Conservation (phyloP, 257 asterid species). For the Solanum clarkiae region DNA sequence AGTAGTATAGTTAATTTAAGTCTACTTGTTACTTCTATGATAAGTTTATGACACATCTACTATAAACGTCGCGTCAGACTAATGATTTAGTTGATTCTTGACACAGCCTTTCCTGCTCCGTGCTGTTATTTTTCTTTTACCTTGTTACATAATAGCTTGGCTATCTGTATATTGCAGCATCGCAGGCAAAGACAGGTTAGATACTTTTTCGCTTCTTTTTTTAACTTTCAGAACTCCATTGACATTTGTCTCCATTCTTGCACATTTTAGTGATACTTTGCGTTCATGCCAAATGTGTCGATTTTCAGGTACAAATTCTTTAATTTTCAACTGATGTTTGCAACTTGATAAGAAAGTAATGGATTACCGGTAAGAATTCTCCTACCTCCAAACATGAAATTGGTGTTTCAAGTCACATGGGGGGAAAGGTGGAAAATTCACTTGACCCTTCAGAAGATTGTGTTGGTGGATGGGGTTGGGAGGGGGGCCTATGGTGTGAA, state of each 20-base stretch:
- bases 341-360: not conserved
- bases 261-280: not conserved
- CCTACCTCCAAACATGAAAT: not conserved
- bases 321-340: not conserved
- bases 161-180: constrained; percentile 30
- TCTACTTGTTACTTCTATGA: not conserved
- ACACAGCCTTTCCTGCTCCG: constrained; percentile 38
- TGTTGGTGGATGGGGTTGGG: not conserved
- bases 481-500: too few species aligned
- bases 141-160: constrained; percentile 42
- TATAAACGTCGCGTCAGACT: not conserved
- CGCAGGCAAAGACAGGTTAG: constrained; percentile 45
- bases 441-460: not conserved
- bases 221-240: not conserved
- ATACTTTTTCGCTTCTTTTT: not conserved
- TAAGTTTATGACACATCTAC: not conserved
- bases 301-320: not conserved
- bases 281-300: not conserved
- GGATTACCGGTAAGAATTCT: not conserved
- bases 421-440: not conserved
- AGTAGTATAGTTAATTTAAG: not conserved
- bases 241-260: not conserved
- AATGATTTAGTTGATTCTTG: not conserved
- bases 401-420: not conserved
- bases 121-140: constrained; percentile 35